These are phyloP conservation scores for Hyparrhenia diplandra DNA, from an alignment of 176 grass and related monocot species.

Conservation along the genomic window DNA sequence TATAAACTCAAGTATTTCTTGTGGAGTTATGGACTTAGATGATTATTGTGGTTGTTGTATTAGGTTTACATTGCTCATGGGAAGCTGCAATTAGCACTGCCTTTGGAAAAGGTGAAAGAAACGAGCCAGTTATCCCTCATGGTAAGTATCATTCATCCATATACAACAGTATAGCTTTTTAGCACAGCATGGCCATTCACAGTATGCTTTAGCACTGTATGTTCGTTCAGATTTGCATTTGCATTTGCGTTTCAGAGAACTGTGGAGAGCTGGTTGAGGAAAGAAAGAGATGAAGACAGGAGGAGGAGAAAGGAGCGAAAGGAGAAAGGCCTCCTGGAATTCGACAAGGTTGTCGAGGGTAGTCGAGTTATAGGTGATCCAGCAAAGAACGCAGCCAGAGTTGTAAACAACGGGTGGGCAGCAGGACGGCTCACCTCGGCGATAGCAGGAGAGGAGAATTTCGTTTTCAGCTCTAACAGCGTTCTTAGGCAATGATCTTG, in stretches of 20 bases:
- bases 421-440: conserved; percentile 76
- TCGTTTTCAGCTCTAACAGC: conserved; percentile 81
- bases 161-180: background rate
- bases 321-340: conserved; percentile 53
- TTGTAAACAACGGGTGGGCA: conserved; percentile 90
- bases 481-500: conserved; percentile 80
- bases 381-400: conserved; percentile 38
- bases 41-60: conserved; percentile 19
- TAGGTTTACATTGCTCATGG: conserved; percentile 89
- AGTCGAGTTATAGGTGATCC: conserved; percentile 58
- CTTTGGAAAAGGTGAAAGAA: conserved; percentile 94
- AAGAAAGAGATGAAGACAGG: conserved; percentile 91
- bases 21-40: background rate
- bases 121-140: conserved; percentile 87
- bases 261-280: conserved; percentile 90
- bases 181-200: background rate
- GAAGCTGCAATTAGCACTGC: conserved; percentile 79
- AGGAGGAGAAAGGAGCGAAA: conserved; percentile 72
- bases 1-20: background rate
- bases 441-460: conserved; percentile 69
- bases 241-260: conserved; percentile 75
- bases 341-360: conserved; percentile 48
- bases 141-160: conserved; percentile 43
- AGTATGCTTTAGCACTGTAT: background rate
- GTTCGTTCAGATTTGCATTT: background rate